phyloP scores from a whole-genome alignment of 2,329 filamentous ascomycete species.

The Dendryphion nanum region DNA sequence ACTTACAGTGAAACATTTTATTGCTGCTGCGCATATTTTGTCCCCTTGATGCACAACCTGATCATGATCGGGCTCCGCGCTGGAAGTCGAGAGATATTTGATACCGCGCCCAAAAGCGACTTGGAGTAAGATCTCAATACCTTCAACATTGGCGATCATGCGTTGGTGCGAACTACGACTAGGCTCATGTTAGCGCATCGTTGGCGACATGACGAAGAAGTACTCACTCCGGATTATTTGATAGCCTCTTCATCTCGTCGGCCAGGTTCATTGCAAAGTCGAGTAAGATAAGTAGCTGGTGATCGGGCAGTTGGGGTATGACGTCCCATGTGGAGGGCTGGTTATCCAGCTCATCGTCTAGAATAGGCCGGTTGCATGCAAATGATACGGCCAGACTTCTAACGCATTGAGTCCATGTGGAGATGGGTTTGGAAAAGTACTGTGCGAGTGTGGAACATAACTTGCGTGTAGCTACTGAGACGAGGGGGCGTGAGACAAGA shows the following conservation, averaged over 20 bases:
- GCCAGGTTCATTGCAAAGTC: conserved; percentile 66
- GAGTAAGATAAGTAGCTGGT: conserved; percentile 57
- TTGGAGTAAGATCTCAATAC: conserved; percentile 51
- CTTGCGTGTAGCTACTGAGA: conserved; percentile 67
- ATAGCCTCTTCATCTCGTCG: conserved; percentile 67
- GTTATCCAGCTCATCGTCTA: conserved; percentile 50
- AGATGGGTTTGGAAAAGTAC: conserved; percentile 70
- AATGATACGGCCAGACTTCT: conserved; percentile 63
- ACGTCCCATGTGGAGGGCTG: conserved; percentile 47
- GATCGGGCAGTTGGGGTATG: conserved; percentile 47
- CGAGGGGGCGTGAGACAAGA: conserved; percentile 37
- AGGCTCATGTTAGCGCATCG: conserved; percentile 1
- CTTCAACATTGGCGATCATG: conserved; percentile 52
- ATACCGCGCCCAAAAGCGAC: conserved; percentile 38
- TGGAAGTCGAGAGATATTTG: conserved; percentile 28
- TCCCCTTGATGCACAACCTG: conserved; percentile 26
- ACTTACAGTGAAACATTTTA: conserved; percentile 35
- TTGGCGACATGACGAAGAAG: too few species aligned
- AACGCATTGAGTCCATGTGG: conserved; percentile 65
- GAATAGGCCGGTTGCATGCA: conserved; percentile 45
- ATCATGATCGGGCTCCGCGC: conserved; percentile 21
- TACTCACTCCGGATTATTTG: conserved; percentile 54
- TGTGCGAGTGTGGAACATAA: conserved; percentile 74
- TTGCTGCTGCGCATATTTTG: conserved; percentile 31
- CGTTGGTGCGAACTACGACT: conserved; percentile 50